These are phyloP conservation scores for Malus fusca DNA, from an alignment of 306 rosid species.

Conservation along the genomic window DNA sequence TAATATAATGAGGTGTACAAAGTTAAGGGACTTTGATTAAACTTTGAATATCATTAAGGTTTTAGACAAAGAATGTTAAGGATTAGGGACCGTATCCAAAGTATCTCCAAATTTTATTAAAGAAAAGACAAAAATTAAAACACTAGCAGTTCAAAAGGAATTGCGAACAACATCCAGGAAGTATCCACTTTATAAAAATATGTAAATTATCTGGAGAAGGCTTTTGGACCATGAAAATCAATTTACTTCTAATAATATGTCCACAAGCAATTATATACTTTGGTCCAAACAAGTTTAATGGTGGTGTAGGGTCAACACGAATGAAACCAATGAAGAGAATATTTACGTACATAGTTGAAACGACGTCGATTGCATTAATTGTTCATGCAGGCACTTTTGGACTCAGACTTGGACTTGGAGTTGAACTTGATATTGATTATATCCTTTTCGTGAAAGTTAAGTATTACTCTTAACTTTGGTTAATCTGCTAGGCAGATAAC, in stretches of 20 bases:
- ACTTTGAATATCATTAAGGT: too few species aligned
- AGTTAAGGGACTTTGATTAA: too few species aligned
- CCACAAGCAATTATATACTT: neutral
- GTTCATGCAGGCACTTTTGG: neutral
- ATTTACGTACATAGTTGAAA: neutral
- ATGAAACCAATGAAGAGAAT: neutral
- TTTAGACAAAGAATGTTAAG: too few species aligned
- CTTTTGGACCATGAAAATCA: too few species aligned
- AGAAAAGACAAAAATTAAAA: too few species aligned
- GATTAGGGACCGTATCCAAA: too few species aligned
- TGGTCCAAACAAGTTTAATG: neutral
- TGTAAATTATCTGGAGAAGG: too few species aligned
- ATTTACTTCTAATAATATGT: neutral
- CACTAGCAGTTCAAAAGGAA: too few species aligned
- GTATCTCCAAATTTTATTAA: too few species aligned
- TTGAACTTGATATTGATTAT: neutral
- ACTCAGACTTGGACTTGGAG: neutral
- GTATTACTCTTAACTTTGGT: neutral
- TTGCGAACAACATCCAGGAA: too few species aligned
- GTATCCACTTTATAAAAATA: too few species aligned
- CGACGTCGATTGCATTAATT: neutral
- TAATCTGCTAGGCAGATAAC: neutral
- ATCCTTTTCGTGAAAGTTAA: slow-evolving; percentile 12
- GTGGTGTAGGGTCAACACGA: neutral
- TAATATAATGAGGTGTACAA: too few species aligned